Conservation (phyloP, 352 stramenopile genomes). For the Pythium phragmiticola region DNA sequence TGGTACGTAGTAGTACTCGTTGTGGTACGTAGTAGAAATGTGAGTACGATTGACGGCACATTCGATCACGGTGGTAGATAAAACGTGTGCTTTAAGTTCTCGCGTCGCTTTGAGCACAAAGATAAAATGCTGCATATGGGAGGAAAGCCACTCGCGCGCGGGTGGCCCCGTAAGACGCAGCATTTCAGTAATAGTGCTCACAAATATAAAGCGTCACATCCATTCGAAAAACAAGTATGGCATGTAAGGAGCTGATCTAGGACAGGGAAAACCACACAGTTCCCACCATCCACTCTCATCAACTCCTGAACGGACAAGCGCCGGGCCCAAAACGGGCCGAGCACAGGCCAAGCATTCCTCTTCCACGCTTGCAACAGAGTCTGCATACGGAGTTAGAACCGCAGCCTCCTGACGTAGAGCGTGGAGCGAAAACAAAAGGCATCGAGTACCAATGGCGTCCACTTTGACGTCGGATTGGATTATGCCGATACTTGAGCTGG, state of each 20-base stretch:
- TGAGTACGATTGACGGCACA: constrained; percentile 87
- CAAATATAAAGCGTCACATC: not conserved
- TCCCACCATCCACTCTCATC: constrained; percentile 68
- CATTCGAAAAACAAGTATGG: not conserved
- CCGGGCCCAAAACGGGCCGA: constrained; percentile 67
- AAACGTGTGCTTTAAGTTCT: constrained; percentile 89
- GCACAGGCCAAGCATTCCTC: constrained; percentile 67
- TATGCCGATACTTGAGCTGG: not conserved
- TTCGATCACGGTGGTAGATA: constrained; percentile 61
- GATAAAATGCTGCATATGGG: constrained; percentile 76
- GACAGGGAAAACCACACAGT: constrained; percentile 27
- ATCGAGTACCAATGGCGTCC: not conserved
- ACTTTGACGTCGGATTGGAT: not conserved
- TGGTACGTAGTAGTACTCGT: not conserved
- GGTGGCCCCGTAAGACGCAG: constrained; percentile 31
- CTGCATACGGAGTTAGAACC: constrained; percentile 57
- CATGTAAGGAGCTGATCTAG: constrained; percentile 85
- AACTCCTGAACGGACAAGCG: constrained; percentile 59
- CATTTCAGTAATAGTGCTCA: constrained; percentile 35
- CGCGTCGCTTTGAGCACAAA: constrained; percentile 77
- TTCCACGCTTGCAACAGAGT: constrained; percentile 84
- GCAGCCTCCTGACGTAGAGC: constrained; percentile 82
- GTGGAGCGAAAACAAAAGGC: constrained; percentile 26
- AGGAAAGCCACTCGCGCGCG: not conserved
- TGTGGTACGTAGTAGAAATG: constrained; percentile 20